These are phyloP conservation scores for Vachellia collinsii DNA, from an alignment of 306 rosid genomes.

Conservation along the genomic window DNA sequence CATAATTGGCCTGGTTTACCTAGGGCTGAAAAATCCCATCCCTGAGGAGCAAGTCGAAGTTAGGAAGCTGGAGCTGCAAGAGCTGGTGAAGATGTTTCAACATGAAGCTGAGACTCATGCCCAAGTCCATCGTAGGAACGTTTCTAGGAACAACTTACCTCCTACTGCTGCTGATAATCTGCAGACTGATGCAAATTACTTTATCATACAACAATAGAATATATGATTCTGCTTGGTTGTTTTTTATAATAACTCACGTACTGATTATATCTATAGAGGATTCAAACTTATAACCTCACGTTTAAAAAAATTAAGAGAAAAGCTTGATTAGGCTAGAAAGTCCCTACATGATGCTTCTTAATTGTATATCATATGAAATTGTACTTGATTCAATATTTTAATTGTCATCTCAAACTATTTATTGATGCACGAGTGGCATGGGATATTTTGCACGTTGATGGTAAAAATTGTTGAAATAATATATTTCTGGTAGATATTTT, in stretches of 20 bases:
- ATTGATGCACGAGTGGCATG: no score
- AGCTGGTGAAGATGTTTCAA: conserved; percentile 81
- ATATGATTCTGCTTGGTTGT: not conserved
- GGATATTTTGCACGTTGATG: no score
- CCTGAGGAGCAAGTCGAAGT: conserved; percentile 65
- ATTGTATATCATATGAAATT: no score
- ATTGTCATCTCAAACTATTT: not conserved
- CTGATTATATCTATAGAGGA: not conserved
- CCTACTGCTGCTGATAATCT: conserved; percentile 79
- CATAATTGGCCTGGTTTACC: conserved; percentile 61
- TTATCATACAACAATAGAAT: conserved; percentile 49
- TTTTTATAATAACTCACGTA: no score
- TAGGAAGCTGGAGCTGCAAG: conserved; percentile 80
- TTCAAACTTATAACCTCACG: not conserved
- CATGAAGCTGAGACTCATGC: conserved; percentile 99
- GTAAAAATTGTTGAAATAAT: no score
- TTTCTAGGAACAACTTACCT: conserved; percentile 63
- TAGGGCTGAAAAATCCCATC: conserved; percentile 67
- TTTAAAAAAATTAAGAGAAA: not conserved
- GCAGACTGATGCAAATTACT: conserved; percentile 42
- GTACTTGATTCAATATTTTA: no score
- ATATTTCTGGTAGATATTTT: no score
- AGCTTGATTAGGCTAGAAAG: not conserved
- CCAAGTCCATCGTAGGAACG: conserved; percentile 54
- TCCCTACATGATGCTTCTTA: no score